Base-by-base conservation (phyloP, 169 alveolate genomes). In the Cryptosporidium andersoni region DNA sequence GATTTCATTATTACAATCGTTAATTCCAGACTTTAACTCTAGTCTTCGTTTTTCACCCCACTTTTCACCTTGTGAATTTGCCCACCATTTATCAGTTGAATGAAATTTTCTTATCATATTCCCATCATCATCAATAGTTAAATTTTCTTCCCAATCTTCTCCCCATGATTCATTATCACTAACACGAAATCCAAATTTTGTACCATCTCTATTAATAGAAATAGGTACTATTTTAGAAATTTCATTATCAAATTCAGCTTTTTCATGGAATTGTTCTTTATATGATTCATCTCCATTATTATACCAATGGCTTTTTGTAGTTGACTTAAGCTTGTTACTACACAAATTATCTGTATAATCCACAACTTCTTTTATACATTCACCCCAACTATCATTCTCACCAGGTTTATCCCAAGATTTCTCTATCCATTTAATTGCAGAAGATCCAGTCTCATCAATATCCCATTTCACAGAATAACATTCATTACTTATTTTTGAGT, bases 381-480 rank as follows among this genome's bases (percentile, higher is more conserved):
- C 85, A 42, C 85, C 85, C 85, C 85, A 74, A 37, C 74, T 34
- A 62, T 74, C 49, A 47, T 74, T 37, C 47, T 74, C 85, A 25
- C 85, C 85, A 42, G 49, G 64, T 52, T 74, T 74, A 45, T 74
- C 85, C 85, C 85, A 74, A 58, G 11, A 58, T 60, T 74, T 74
- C 36, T 53, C 60, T 5, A 74, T 62, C 0, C 39, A 40, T 43
- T 60, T 74, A 12, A 14, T 37, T 12, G 34, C 45, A 11, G 14
- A 34, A 14, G 47, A 36, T 25, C 49, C 85, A 48, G 47, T 51
- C 37, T 47, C 37, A 34, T 66, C 51, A 8, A 49, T 40, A 11
- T 74, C 85, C 85, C 85, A 74, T 56, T 40, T 58, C 2, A 74
- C 74, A 25, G 49, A 45, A 60, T 58, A 74, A 14, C n/a, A 43